Evolutionary conservation across 192 early-diverging fungal species (phyloP).

Genomic region (Backusella circina): DNA sequence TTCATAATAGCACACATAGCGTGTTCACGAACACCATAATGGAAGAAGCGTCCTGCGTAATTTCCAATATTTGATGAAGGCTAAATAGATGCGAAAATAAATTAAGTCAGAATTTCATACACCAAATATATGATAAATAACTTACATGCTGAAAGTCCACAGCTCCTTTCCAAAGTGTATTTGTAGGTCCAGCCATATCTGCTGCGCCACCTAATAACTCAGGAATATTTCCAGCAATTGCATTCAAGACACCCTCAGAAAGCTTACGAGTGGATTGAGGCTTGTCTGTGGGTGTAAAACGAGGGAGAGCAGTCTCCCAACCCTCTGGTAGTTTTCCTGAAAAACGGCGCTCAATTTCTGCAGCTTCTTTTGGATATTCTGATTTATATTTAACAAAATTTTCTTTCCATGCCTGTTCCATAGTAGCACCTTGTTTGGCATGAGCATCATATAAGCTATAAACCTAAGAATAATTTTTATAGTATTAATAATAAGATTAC

Average conservation of each 20-base stretch:
- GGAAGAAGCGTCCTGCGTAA: constrained; percentile 83
- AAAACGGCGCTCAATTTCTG: constrained; percentile 74
- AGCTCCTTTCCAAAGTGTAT: constrained; percentile 89
- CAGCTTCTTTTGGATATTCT: constrained; percentile 59
- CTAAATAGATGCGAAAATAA: neutral
- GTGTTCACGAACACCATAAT: constrained; percentile 96
- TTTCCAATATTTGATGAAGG: constrained; percentile 59
- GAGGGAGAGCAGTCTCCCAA: constrained; percentile 68
- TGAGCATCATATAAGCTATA: neutral
- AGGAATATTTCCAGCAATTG: constrained; percentile 70
- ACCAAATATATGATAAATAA: neutral
- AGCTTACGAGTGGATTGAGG: constrained; percentile 81
- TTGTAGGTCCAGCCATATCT: constrained; percentile 91
- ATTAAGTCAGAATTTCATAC: neutral
- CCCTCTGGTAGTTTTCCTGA: constrained; percentile 63
- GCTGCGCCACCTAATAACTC: constrained; percentile 93
- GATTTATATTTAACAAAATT: constrained; percentile 62
- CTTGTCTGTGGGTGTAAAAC: constrained; percentile 72
- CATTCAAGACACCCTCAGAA: constrained; percentile 78
- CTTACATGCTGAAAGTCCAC: constrained; percentile 81
- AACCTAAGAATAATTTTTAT: neutral
- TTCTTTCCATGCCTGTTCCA: constrained; percentile 54
- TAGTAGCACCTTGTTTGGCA: neutral
- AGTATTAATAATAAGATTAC: neutral
- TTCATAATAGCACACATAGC: constrained; percentile 93